Base-by-base conservation (phyloP, 352 stramenopile species). In the Aphanomyces stellatus region DNA sequence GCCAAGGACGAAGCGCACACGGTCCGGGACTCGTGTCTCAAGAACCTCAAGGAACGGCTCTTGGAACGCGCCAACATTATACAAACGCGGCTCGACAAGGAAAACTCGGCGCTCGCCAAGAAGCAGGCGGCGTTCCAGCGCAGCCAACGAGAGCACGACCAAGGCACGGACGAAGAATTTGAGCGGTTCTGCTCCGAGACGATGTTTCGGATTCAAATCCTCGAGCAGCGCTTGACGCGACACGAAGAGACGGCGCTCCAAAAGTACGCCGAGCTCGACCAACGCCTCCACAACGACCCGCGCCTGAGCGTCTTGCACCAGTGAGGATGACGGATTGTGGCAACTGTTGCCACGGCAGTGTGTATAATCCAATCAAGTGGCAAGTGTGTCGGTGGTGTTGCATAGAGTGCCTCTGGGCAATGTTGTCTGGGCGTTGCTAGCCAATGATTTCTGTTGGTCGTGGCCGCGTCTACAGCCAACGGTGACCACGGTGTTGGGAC, bases 161-260 rank as follows among this genome's bases (percentile, higher is more conserved):
- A 93, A 53, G 84, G 49, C 25, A 93, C 87, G 3, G 90, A 97
- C 71, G 87, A 97, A 33, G 91, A 97, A 67, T 98, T 97, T 70
- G 88, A 98, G 76, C 82, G 84, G 34, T 97, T 97, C 72, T 98
- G 90, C 77, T 94, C 82, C 59, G 91, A 98, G 72, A 93, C 91
- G 57, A 98, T 98, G 89, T 98, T 98, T 72, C 80, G 92, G 46
- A 98, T 98, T 72, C 88, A 97, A 76, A 97, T 98, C 62, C 74
- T 98, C 51, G 89, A 98, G 74, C 91, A 98, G 69, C 87, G 92
- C 2, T 78, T 97, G 19, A 80, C 86, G 33, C 89, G 88, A 46
- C 90, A 98, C 71, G 93, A 98, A 65, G 88, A 97, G 70, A 96
- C 78, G 4, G 93, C 93, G 33, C 75, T 98, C 62, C 88, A 95